Base-by-base conservation (phyloP, 2,329 filamentous ascomycete genomes). In the Aureobasidium sp. region DNA sequence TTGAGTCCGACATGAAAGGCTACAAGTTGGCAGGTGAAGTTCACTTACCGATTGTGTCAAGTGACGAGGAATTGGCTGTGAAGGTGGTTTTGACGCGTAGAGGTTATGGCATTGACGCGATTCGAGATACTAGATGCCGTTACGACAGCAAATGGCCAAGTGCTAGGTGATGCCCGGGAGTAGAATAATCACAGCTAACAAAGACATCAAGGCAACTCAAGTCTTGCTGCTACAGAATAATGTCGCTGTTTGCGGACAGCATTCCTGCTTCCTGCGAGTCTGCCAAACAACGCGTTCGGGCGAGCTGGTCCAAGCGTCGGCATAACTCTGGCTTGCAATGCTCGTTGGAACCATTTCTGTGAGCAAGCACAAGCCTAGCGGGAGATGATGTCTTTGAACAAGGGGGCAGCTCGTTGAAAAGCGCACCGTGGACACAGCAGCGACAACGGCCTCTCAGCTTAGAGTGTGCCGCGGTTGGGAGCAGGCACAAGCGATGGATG, bases 251-350 rank as follows among this genome's bases (percentile, higher is more conserved):
- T 48, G 54, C 54, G 42, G 54, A 27, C 54, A 58, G 31, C 54
- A 58, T 58, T 58, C 54, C 54, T 58, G 3, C 31, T n/a, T 50
- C 11, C 12, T 14, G 5, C 19, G 15, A 24, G 37, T 39, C 53
- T 40, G 42, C 54, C 48, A 58, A 58, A 58, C 54, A 48, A 58
- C 54, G 54, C 54, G 54, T 48, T 24, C 54, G n/a, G 52, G 31
- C 22, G 42, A 37, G 11, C 14, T 47, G 54, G 42, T 48, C 54
- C 54, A 58, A 58, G 54, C 54, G 54, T 27, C 22, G 40, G 40
- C 54, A 58, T 58, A 48, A 58, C 54, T 33, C 53, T 57, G 40
- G 40, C 40, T 45, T 57, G 53, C 53, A 57, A 24, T 44, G 45
- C 9, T 54, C 52, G 17, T 37, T 48, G 17, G 11, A 33, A n/a